Conservation (phyloP, 257 asterid genomes). For the Fraxinus pennsylvanica region DNA sequence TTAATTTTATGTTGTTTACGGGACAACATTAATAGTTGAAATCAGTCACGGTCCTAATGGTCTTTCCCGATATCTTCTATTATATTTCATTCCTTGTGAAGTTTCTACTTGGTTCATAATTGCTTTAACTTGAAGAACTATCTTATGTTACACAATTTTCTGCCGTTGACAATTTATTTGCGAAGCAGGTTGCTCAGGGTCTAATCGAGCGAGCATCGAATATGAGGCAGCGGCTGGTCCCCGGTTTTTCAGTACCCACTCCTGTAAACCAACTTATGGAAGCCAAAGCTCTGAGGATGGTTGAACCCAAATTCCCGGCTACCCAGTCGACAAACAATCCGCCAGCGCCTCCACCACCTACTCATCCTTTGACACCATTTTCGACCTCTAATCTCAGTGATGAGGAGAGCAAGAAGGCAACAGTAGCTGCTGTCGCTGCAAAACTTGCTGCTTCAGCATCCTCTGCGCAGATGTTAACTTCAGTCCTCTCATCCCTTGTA, state of each 20-base stretch:
- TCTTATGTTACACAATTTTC: not conserved
- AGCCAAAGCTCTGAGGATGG: slow-evolving; percentile 11
- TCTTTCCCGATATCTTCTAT: not conserved
- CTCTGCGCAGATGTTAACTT: slow-evolving; percentile 90
- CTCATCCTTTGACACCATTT: slow-evolving; percentile 41
- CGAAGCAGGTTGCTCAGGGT: slow-evolving; percentile 61
- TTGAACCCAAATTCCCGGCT: slow-evolving; percentile 42
- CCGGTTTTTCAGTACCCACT: slow-evolving; percentile 33
- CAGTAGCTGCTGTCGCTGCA: slow-evolving; percentile 94
- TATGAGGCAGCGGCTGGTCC: slow-evolving; percentile 47
- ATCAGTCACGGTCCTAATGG: not conserved
- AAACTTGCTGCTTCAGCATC: slow-evolving; percentile 85
- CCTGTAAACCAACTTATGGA: slow-evolving; percentile 33
- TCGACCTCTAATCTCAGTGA: slow-evolving; percentile 42
- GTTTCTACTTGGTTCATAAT: not conserved
- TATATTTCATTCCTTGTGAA: not conserved
- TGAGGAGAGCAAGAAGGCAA: slow-evolving; percentile 79
- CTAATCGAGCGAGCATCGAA: slow-evolving; percentile 58
- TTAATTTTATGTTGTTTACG: too few species aligned
- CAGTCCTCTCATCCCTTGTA: slow-evolving; percentile 82
- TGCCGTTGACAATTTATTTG: slow-evolving; percentile 14
- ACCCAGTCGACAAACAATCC: slow-evolving; percentile 33
- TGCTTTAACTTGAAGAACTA: not conserved
- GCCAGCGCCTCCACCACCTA: slow-evolving; percentile 36
- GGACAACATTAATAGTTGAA: too few species aligned